A percentile compares a stretch with the other conserved stretches of the same genome.
Conservation (phyloP, 352 stramenopile species). For the Pythium coloratum region DNA sequence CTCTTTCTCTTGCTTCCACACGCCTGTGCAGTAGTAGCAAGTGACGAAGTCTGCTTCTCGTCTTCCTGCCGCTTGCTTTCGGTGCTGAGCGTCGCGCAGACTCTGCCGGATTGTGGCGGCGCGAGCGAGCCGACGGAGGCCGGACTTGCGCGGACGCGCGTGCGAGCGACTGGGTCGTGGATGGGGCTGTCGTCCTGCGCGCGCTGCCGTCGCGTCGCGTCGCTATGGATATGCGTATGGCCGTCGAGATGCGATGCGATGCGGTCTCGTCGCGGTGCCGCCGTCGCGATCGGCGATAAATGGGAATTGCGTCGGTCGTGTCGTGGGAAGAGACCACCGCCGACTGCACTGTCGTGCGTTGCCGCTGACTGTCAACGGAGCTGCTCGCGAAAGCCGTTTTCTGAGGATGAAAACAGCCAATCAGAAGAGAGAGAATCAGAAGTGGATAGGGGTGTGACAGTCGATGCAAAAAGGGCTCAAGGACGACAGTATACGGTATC, state of each 20-base stretch:
- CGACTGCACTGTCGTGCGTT: conserved; percentile 9
- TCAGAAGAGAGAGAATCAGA: conserved; percentile 3
- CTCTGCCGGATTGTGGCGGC: conserved; percentile 1
- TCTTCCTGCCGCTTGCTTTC: neutral
- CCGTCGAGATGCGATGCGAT: neutral
- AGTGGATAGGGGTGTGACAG: neutral
- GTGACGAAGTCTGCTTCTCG: too few relatives aligned
- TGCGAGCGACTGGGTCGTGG: neutral
- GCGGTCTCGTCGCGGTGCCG: neutral
- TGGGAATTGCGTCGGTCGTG: neutral
- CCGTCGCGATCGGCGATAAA: conserved; percentile 7
- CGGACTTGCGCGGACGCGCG: neutral
- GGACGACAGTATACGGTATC: neutral
- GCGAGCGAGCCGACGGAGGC: neutral
- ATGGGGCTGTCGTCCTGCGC: neutral
- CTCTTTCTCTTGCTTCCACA: neutral
- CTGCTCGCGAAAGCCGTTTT: conserved; percentile 22
- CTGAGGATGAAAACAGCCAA: conserved; percentile 5
- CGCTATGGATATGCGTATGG: neutral
- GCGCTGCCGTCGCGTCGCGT: conserved; percentile 2
- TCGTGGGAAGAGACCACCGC: neutral
- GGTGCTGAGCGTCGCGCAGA: neutral
- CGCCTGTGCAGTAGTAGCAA: neutral
- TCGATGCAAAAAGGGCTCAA: conserved; percentile 8
- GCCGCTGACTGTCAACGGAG: neutral